A percentile compares a stretch with the other conserved stretches of the same genome.
Conservation (phyloP, 805 yeast species). For the Suhomyces kilbournensis region DNA sequence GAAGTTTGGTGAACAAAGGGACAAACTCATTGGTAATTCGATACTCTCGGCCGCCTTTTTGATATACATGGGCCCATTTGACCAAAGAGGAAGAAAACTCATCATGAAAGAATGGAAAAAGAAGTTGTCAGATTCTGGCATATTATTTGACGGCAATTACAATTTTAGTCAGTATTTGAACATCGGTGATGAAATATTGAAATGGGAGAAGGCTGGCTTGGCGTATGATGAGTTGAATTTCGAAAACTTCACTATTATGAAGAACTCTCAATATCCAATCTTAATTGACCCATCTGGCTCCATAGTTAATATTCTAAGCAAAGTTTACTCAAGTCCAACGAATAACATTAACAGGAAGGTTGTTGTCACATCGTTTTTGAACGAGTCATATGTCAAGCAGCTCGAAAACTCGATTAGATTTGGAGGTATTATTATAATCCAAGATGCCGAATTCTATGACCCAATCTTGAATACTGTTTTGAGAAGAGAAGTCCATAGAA, state of each 20-base stretch:
- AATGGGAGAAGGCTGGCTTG: conserved; percentile 55
- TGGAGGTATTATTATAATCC: conserved; percentile 71
- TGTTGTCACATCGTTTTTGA: conserved; percentile 66
- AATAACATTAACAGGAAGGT: conserved; percentile 26
- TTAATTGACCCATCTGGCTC: conserved; percentile 64
- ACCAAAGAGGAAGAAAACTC: conserved; percentile 44
- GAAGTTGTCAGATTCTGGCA: conserved; percentile 30
- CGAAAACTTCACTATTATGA: conserved; percentile 61
- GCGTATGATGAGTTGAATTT: conserved; percentile 57
- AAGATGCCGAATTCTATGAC: conserved; percentile 79
- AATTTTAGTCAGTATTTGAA: conserved; percentile 36
- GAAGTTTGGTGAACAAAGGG: conserved; percentile 46
- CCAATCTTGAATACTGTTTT: conserved; percentile 67
- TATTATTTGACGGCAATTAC: conserved; percentile 39
- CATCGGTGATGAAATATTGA: conserved; percentile 36
- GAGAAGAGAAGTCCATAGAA: conserved; percentile 53
- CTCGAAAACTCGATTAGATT: conserved; percentile 80
- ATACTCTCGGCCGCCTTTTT: conserved; percentile 60
- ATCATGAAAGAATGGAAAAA: conserved; percentile 35
- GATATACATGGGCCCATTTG: conserved; percentile 58
- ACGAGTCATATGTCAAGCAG: conserved; percentile 60
- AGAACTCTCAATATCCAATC: conserved; percentile 43
- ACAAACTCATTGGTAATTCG: conserved; percentile 59
- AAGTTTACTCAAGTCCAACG: conserved; percentile 16
- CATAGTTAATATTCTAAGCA: conserved; percentile 40